Percentiles rank a stretch among this genome's conserved stretches.
Conservation (phyloP, 2,329 filamentous ascomycete species). For the Xylariales sp. region DNA sequence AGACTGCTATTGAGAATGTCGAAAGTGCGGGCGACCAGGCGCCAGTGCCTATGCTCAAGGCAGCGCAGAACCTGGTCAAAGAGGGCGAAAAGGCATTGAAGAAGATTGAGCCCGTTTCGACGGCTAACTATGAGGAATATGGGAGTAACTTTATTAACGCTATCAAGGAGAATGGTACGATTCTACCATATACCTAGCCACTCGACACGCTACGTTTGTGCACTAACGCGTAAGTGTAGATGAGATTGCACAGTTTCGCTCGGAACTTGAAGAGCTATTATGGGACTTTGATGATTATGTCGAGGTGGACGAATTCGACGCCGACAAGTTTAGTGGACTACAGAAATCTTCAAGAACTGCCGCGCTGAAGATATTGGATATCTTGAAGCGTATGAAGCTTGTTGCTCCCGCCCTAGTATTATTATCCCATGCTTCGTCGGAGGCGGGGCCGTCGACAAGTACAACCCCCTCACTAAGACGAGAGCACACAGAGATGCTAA, state of each 20-base stretch:
- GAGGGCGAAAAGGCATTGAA: slow-evolving; percentile 63
- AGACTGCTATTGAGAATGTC: slow-evolving; percentile 60
- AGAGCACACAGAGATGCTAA: slow-evolving; percentile 41
- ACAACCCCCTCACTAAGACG: slow-evolving; percentile 42
- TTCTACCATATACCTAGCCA: slow-evolving; percentile 7
- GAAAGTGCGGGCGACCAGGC: slow-evolving; percentile 52
- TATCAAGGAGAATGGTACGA: slow-evolving; percentile 65
- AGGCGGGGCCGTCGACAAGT: slow-evolving; percentile 39
- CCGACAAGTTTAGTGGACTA: slow-evolving; percentile 61
- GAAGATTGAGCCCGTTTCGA: slow-evolving; percentile 63
- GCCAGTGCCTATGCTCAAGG: slow-evolving; percentile 59
- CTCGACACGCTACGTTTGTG: slow-evolving; percentile 8
- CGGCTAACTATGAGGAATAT: slow-evolving; percentile 61
- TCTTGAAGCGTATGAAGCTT: slow-evolving; percentile 66
- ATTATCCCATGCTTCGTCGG: slow-evolving; percentile 37
- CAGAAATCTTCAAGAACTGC: slow-evolving; percentile 61
- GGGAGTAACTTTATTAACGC: slow-evolving; percentile 62
- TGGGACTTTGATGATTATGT: slow-evolving; percentile 69
- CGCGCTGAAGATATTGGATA: slow-evolving; percentile 61
- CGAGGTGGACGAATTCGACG: slow-evolving; percentile 63
- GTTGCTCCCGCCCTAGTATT: slow-evolving; percentile 46
- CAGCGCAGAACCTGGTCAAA: slow-evolving; percentile 59
- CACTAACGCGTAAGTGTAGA: slow-evolving; percentile 51
- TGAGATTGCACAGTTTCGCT: slow-evolving; percentile 61
- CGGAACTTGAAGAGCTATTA: slow-evolving; percentile 61